Base-by-base conservation (phyloP, 345 rosid species). In the Balakata baccata region DNA sequence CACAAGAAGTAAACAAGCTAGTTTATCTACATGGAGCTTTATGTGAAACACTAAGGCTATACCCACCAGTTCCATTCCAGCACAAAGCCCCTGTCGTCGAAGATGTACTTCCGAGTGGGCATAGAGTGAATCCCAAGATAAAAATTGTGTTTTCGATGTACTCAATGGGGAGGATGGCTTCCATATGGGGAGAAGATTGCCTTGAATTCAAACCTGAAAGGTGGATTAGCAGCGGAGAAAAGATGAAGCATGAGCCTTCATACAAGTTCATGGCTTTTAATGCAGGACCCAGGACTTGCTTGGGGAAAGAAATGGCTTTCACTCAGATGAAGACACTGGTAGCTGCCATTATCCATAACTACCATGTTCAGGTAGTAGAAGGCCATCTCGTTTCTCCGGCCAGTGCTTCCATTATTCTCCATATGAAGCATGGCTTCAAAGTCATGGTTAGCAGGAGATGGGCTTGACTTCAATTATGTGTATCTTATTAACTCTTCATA, bases 281-380 rank as follows among this genome's bases (percentile, higher is more conserved):
- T 76, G 92, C 89, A 0, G 91, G 91, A 59, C 93, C 93, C 3
- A 86, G 89, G 74, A 85, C 87, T 70, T 88, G 91, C 69, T 6
- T 88, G 0, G 93, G 93, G 25, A 88, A 86, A 74, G 88, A 86
- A 71, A 71, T 89, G 37, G 89, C 90, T 29, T 79, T 89, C 74
- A 71, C 51, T 34, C 87, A 86, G 61, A 82, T 90, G 90, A 90
- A 90, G 77, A 22, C 64, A 0, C 75, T 83, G 7, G 81, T 79
- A 17, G 88, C 87, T 11, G 67, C 85, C 14, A 61, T 90, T 1
- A 47, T 90, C 14, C 79, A 78, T 39, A 83, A 79, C 75, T 90
- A 83, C 68, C 38, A 86, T 6, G 52, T 86, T 62, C 54, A 77
- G 9, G 74, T 85, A 4, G 81, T 84, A 66, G 82, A 86, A 79